These are phyloP conservation scores for Debaryomycetaceae sp. DNA, from an alignment of 1,139 yeast species.

Conservation along the genomic window DNA sequence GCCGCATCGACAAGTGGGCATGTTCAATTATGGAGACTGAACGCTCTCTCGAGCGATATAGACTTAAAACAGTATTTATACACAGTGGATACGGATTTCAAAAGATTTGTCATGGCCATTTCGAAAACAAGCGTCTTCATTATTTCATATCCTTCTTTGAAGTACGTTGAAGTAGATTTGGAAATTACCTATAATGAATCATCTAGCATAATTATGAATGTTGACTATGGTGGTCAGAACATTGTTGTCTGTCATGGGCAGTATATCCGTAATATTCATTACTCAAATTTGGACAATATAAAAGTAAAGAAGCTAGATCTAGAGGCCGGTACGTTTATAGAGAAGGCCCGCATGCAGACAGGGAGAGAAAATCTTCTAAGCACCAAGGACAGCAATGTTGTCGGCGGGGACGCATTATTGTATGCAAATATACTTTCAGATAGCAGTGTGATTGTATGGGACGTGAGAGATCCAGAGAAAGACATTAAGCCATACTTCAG, in stretches of 20 bases:
- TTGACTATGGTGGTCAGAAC: slow-evolving; percentile 54
- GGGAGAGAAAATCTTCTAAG: slow-evolving; percentile 4
- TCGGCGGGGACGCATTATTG: slow-evolving; percentile 39
- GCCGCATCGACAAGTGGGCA: slow-evolving; percentile 24
- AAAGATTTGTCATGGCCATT: slow-evolving; percentile 20
- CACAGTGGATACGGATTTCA: slow-evolving; percentile 31
- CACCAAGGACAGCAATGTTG: slow-evolving; percentile 15
- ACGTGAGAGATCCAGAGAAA: slow-evolving; percentile 26
- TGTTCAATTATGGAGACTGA: slow-evolving; percentile 25
- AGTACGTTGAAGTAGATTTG: not conserved
- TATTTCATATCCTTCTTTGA: not conserved
- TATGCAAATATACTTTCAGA: slow-evolving; percentile 35
- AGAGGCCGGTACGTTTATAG: slow-evolving; percentile 14
- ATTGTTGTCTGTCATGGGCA: slow-evolving; percentile 27
- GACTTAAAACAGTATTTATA: slow-evolving; percentile 17
- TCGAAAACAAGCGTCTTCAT: slow-evolving; percentile 8
- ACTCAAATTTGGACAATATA: slow-evolving; percentile 6
- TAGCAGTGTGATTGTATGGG: slow-evolving; percentile 38
- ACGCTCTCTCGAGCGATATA: slow-evolving; percentile 18
- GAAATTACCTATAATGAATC: not conserved
- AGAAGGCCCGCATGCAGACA: slow-evolving; percentile 19
- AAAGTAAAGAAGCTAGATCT: slow-evolving; percentile 9
- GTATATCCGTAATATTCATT: slow-evolving; percentile 26
- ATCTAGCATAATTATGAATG: slow-evolving; percentile 19
- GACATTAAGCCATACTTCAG: slow-evolving; percentile 18